Evolutionary conservation across 768 basidiomycete genomes (phyloP).

Genomic region (Lactarius deliciosus): DNA sequence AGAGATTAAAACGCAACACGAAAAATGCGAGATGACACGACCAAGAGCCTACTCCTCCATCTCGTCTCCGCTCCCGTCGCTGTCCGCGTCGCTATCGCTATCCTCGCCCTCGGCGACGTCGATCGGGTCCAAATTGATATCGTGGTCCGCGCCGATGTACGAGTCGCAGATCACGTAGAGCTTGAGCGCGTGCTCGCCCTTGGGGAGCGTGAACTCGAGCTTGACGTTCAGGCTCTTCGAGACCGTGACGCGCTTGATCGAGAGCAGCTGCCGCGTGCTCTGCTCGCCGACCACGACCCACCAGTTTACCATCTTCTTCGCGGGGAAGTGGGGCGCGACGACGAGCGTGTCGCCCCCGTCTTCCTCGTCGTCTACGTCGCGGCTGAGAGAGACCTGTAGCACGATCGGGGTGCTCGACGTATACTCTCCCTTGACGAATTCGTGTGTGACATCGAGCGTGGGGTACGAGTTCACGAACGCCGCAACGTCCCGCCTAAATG

Average conservation of each 20-base stretch:
- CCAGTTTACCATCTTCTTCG: constrained; percentile 92
- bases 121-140: constrained; percentile 77
- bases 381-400: constrained; percentile 73
- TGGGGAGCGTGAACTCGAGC: constrained; percentile 84
- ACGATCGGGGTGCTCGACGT: constrained; percentile 82
- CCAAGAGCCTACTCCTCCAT: constrained; percentile 47
- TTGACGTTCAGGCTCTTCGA: constrained; percentile 71
- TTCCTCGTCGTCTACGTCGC: constrained; percentile 65
- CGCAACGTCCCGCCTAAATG: constrained; percentile 86
- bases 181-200: constrained; percentile 80
- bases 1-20: not conserved
- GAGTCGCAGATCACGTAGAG: constrained; percentile 92
- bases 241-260: constrained; percentile 85
- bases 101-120: constrained; percentile 91
- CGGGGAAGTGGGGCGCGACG: constrained; percentile 92
- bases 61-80: constrained; percentile 58
- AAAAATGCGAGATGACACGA: not conserved
- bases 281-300: constrained; percentile 95
- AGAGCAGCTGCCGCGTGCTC: constrained; percentile 76
- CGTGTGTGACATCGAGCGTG: constrained; percentile 86
- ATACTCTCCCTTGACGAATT: constrained; percentile 85
- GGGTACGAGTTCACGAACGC: constrained; percentile 96
- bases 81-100: constrained; percentile 64
- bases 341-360: constrained; percentile 74
- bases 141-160: constrained; percentile 90